phyloP scores from a whole-genome alignment of 2,329 filamentous ascomycete species.

The Talaromyces sp. region DNA sequence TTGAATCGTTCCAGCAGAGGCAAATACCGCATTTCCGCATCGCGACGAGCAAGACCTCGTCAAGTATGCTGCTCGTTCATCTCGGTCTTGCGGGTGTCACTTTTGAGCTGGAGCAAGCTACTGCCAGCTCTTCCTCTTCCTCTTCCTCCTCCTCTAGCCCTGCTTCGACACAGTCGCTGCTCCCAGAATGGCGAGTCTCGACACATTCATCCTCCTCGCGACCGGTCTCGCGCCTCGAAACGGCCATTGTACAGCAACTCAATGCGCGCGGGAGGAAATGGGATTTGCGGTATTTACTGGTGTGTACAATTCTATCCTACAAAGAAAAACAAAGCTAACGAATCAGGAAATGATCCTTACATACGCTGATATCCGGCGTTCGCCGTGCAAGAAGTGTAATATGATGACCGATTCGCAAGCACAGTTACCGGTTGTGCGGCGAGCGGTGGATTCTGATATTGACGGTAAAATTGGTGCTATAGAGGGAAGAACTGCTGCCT shows the following conservation, averaged over 20 bases:
- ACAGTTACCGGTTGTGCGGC: slow-evolving; percentile 36
- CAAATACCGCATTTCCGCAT: slow-evolving; percentile 26
- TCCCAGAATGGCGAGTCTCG: slow-evolving; percentile 29
- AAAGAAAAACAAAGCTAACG: not conserved
- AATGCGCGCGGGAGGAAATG: slow-evolving; percentile 32
- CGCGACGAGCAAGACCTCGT: slow-evolving; percentile 18
- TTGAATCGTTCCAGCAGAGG: slow-evolving; percentile 26
- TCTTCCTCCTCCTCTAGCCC: not conserved
- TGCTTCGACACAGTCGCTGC: not conserved
- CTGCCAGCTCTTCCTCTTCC: not conserved
- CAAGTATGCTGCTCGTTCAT: slow-evolving; percentile 20
- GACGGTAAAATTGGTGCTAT: not conserved
- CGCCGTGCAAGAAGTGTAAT: slow-evolving; percentile 33
- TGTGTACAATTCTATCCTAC: slow-evolving; percentile 17
- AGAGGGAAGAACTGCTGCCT: slow-evolving; percentile 14
- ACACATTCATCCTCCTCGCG: slow-evolving; percentile 15
- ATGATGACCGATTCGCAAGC: slow-evolving; percentile 33
- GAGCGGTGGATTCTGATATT: not conserved
- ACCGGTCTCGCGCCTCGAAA: slow-evolving; percentile 27
- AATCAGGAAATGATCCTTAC: slow-evolving; percentile 38
- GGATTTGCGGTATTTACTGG: slow-evolving; percentile 35
- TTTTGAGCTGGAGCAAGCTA: slow-evolving; percentile 22
- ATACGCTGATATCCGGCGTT: slow-evolving; percentile 36
- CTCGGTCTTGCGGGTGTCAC: slow-evolving; percentile 29
- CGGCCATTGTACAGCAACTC: slow-evolving; percentile 27